Conservation (phyloP, 192 early-diverging fungal genomes). For the Backusella macrospora region DNA sequence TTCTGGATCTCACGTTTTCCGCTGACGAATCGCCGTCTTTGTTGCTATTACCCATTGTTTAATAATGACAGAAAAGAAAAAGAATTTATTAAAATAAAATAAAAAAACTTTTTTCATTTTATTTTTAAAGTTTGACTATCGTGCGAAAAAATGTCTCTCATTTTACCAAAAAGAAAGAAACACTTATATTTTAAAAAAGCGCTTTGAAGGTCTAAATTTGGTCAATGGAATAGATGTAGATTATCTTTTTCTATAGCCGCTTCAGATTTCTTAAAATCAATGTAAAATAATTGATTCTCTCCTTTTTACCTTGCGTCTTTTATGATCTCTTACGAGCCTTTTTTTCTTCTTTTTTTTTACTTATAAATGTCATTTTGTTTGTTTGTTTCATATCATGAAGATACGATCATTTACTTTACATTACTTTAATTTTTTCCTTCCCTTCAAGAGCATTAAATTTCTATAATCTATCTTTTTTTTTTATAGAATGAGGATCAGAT, state of each 20-base stretch:
- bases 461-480: no score
- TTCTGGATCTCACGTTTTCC: not conserved
- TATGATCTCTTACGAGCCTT: not conserved
- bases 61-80: not conserved
- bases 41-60: not conserved
- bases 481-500: no score
- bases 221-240: not conserved
- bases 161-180: not conserved
- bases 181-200: not conserved
- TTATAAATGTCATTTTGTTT: not conserved
- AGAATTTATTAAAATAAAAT: not conserved
- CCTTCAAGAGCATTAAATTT: no score
- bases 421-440: no score
- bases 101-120: not conserved
- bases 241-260: constrained; percentile 14
- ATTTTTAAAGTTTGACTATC: constrained; percentile 10
- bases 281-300: not conserved
- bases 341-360: not conserved
- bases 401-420: no score
- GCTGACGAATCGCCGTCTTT: not conserved
- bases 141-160: not conserved
- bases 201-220: not conserved
- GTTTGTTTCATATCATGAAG: not conserved
- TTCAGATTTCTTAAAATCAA: not conserved
- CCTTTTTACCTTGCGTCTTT: not conserved